Evolutionary conservation across 2,329 filamentous ascomycete genomes (phyloP).

Genomic region (Penicillium oxalicum): DNA sequence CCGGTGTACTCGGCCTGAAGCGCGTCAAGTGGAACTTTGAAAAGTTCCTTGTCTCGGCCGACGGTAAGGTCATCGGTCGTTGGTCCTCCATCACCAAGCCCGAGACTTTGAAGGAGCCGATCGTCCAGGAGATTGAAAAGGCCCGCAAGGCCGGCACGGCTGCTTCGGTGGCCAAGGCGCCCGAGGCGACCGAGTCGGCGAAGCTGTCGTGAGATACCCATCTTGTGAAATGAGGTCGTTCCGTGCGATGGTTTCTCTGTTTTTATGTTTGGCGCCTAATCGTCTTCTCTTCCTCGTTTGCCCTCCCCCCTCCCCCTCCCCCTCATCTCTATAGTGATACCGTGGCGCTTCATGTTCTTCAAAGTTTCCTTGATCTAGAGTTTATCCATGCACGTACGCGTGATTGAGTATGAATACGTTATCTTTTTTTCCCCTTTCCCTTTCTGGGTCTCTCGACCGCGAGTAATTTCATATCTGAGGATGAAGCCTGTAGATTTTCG

Average conservation of each 20-base stretch:
- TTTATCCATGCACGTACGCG: background rate
- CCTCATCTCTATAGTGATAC: background rate
- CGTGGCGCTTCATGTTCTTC: background rate
- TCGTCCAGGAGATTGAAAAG: slow-evolving; percentile 67
- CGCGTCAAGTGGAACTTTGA: slow-evolving; percentile 99
- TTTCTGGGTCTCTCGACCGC: too few relatives aligned
- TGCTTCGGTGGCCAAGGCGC: slow-evolving; percentile 17
- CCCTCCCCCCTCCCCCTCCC: background rate
- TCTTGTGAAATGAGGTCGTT: too few relatives aligned
- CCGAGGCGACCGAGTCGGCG: slow-evolving; percentile 15
- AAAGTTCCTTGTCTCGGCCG: slow-evolving; percentile 84
- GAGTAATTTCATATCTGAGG: too few relatives aligned
- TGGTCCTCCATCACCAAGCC: slow-evolving; percentile 90
- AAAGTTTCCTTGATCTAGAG: background rate
- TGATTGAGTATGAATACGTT: too few relatives aligned
- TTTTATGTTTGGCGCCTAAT: background rate
- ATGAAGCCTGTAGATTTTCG: too few relatives aligned
- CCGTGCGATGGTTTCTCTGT: background rate
- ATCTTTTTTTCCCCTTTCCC: too few relatives aligned
- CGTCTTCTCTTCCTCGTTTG: slow-evolving; percentile 5
- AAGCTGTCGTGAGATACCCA: background rate
- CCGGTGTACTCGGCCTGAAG: slow-evolving; percentile 83
- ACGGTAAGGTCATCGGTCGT: slow-evolving; percentile 76
- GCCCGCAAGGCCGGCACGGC: slow-evolving; percentile 36
- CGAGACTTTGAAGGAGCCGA: slow-evolving; percentile 66